Evolutionary conservation across 1,284 basidiomycete genomes (phyloP).

Genomic region (Sparassis latifolia): DNA sequence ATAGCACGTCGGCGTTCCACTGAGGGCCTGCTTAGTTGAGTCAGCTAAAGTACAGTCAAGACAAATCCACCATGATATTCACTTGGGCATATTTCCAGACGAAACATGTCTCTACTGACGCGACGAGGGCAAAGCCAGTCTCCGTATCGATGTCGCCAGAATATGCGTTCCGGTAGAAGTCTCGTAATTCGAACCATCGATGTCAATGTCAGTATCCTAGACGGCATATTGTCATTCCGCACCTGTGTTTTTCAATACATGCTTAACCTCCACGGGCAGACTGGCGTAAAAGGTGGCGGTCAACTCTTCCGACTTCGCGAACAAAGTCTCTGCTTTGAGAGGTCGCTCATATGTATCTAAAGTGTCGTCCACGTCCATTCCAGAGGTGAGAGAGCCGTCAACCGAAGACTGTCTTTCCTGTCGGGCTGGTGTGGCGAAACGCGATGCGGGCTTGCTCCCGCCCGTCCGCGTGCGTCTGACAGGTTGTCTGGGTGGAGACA

Average conservation of each 20-base stretch:
- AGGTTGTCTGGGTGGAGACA: conserved; percentile 17
- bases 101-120: conserved; percentile 68
- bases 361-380: conserved; percentile 63
- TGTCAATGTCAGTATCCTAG: background rate
- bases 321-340: conserved; percentile 43
- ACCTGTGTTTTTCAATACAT: conserved; percentile 64
- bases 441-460: conserved; percentile 22
- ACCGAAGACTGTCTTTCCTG: conserved; percentile 7
- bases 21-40: conserved; percentile 37
- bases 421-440: conserved; percentile 24
- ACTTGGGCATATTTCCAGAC: conserved; percentile 77
- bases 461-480: conserved; percentile 13
- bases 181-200: conserved; percentile 19
- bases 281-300: conserved; percentile 62
- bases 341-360: conserved; percentile 23
- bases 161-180: conserved; percentile 61
- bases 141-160: conserved; percentile 63
- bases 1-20: conserved; percentile 71
- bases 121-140: conserved; percentile 69
- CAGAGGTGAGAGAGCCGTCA: conserved; percentile 33
- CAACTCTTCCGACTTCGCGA: conserved; percentile 70
- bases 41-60: background rate
- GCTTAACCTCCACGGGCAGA: conserved; percentile 68
- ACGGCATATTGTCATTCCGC: conserved; percentile 12
- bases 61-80: background rate